These are phyloP conservation scores for Orbilia javanica DNA, from an alignment of 2,329 filamentous ascomycete species.

Conservation along the genomic window DNA sequence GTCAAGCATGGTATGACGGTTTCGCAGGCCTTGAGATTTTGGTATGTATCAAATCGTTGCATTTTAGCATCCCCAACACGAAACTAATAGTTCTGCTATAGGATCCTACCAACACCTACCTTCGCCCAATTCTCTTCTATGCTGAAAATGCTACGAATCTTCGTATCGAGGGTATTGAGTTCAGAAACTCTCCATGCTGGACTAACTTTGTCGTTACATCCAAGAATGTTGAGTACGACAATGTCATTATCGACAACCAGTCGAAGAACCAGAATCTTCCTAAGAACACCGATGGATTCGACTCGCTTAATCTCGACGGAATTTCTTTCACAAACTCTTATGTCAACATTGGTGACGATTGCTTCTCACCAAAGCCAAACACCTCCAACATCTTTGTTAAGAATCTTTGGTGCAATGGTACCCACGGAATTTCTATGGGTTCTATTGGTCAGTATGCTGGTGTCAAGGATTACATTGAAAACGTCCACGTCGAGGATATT, in stretches of 20 bases:
- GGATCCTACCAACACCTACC: slow-evolving; percentile 71
- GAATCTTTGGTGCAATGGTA: slow-evolving; percentile 74
- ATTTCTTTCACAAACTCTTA: slow-evolving; percentile 69
- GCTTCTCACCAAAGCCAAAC: slow-evolving; percentile 74
- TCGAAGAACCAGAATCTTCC: slow-evolving; percentile 70
- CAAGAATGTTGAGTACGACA: slow-evolving; percentile 70
- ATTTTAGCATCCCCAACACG: slow-evolving; percentile 11
- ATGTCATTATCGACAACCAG: slow-evolving; percentile 70
- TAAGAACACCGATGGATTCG: slow-evolving; percentile 75
- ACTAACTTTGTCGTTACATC: slow-evolving; percentile 74
- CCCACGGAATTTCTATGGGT: slow-evolving; percentile 72
- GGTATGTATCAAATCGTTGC: slow-evolving; percentile 44
- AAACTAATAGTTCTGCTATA: slow-evolving; percentile 38
- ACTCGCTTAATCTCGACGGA: slow-evolving; percentile 72
- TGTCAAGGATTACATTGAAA: slow-evolving; percentile 71
- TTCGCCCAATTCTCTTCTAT: slow-evolving; percentile 73
- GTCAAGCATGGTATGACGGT: slow-evolving; percentile 69
- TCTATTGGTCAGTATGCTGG: slow-evolving; percentile 72
- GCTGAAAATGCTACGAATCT: slow-evolving; percentile 74
- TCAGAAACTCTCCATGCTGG: slow-evolving; percentile 75
- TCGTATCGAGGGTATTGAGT: slow-evolving; percentile 71
- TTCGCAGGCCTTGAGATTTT: slow-evolving; percentile 66
- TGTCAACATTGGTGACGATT: slow-evolving; percentile 73
- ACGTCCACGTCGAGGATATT: slow-evolving; percentile 73
- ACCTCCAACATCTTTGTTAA: slow-evolving; percentile 72